Percentiles rank a stretch among this genome's conserved stretches.
Evolutionary conservation across 352 stramenopile species (phyloP).

Genomic region (Aphanomyces euteiches): DNA sequence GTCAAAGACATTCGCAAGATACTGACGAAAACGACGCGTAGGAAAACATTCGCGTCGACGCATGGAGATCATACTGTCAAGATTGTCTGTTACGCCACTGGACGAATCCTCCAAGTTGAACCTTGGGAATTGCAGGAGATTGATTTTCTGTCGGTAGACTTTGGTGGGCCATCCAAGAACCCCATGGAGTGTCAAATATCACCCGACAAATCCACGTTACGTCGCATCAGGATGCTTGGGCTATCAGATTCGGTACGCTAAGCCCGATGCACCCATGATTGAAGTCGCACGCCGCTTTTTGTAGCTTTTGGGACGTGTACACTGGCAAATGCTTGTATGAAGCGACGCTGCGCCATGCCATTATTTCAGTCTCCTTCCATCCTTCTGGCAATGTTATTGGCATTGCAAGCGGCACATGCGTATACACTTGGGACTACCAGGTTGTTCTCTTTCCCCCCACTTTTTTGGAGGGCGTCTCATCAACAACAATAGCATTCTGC

Average conservation of each 20-base stretch:
- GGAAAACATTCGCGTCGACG: slow-evolving; percentile 93
- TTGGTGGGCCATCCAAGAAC: slow-evolving; percentile 80
- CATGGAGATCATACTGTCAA: slow-evolving; percentile 99
- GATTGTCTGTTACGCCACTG: slow-evolving; percentile 92
- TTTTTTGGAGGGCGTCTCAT: background rate
- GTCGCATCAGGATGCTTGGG: slow-evolving; percentile 96
- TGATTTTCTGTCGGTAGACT: slow-evolving; percentile 44
- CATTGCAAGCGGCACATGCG: slow-evolving; percentile 90
- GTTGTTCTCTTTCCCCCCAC: slow-evolving; percentile 50
- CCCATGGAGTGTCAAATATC: slow-evolving; percentile 98
- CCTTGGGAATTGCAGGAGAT: background rate
- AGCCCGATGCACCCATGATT: background rate
- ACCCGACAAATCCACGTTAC: slow-evolving; percentile 91
- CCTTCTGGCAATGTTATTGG: slow-evolving; percentile 91
- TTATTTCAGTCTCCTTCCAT: slow-evolving; percentile 97
- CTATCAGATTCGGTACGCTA: slow-evolving; percentile 85
- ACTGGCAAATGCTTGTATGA: slow-evolving; percentile 91
- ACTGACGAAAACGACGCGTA: slow-evolving; percentile 25
- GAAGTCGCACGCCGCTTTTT: background rate
- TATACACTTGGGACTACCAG: slow-evolving; percentile 96
- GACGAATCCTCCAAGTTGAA: slow-evolving; percentile 72
- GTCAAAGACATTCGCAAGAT: background rate
- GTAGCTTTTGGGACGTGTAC: slow-evolving; percentile 85
- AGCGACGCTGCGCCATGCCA: slow-evolving; percentile 89
- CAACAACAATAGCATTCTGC: slow-evolving; percentile 53